phyloP scores from a whole-genome alignment of 257 asterid genomes.

The Striga asiatica region DNA sequence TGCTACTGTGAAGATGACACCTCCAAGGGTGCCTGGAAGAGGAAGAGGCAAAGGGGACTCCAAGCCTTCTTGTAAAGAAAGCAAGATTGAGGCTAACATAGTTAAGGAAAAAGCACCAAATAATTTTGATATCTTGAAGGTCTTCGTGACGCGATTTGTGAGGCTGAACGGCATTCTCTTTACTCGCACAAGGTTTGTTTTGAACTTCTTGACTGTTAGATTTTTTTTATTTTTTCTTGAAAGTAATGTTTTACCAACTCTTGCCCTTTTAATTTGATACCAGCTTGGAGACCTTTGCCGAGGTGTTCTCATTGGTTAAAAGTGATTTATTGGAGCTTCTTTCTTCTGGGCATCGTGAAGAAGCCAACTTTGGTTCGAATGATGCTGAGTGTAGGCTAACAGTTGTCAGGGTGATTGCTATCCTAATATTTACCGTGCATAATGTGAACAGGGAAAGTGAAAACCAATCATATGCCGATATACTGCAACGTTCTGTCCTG shows the following conservation, averaged over 20 bases:
- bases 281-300: constrained; percentile 87
- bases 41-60: constrained; percentile 66
- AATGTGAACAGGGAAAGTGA: constrained; percentile 70
- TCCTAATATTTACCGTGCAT: constrained; percentile 75
- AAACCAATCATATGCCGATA: constrained; percentile 82
- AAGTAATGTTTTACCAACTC: constrained; percentile 9
- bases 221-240: neutral
- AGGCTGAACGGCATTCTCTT: constrained; percentile 82
- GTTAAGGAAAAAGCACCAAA: constrained; percentile 34
- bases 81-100: constrained; percentile 28
- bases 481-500: constrained; percentile 78
- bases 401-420: constrained; percentile 59
- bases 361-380: constrained; percentile 55
- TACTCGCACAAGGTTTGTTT: constrained; percentile 79
- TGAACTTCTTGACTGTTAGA: neutral
- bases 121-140: constrained; percentile 38
- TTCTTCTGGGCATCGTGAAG: constrained; percentile 61
- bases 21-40: constrained; percentile 33
- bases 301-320: constrained; percentile 59
- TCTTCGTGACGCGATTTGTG: constrained; percentile 57
- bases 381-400: constrained; percentile 58
- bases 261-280: constrained; percentile 16
- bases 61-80: constrained; percentile 31
- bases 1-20: constrained; percentile 26
- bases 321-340: constrained; percentile 61